A percentile compares a stretch with the other conserved stretches of the same genome.
These are phyloP conservation scores for Argentina anserina DNA, from an alignment of 306 rosid genomes.

Conservation along the genomic window DNA sequence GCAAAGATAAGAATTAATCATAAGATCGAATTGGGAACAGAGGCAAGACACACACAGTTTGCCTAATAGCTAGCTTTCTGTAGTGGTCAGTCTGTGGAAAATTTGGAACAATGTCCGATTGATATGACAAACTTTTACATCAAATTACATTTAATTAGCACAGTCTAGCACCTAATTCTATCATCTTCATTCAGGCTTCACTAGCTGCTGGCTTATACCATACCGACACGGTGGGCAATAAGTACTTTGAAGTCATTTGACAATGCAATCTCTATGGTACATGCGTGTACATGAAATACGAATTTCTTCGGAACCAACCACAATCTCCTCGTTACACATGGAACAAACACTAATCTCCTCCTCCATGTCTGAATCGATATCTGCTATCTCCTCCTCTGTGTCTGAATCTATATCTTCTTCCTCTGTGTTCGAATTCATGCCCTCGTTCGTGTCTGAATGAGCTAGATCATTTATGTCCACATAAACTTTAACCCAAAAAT, in stretches of 20 bases:
- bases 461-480: neutral
- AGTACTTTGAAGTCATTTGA: neutral
- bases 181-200: neutral
- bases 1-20: no score
- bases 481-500: neutral
- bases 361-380: neutral
- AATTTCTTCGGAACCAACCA: neutral
- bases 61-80: no score
- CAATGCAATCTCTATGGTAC: conserved; percentile 2
- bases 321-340: neutral
- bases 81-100: no score
- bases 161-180: neutral
- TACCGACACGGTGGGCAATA: neutral
- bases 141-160: neutral
- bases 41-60: no score
- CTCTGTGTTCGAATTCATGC: neutral
- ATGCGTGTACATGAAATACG: neutral
- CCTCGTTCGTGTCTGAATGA: neutral
- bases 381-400: neutral
- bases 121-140: neutral
- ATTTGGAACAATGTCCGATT: neutral
- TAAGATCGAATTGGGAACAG: no score
- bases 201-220: neutral
- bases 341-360: neutral
- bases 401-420: neutral